These are phyloP conservation scores for Fusarium clavum DNA, from an alignment of 2,329 filamentous ascomycete genomes.

Conservation along the genomic window DNA sequence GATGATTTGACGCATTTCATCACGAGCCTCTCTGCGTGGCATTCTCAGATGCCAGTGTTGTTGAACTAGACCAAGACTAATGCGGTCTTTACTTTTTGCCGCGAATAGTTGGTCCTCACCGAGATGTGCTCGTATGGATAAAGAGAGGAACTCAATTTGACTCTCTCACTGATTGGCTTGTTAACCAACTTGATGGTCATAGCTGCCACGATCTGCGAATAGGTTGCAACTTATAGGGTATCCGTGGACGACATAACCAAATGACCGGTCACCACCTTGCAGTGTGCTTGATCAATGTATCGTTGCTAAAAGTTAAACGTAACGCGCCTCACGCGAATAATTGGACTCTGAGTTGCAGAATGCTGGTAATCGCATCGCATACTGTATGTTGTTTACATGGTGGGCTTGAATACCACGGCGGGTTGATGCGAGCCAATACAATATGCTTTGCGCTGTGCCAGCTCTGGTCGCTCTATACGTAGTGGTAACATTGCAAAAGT, in stretches of 20 bases:
- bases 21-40: slow-evolving; percentile 22
- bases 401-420: slow-evolving; percentile 14
- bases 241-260: background rate
- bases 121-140: slow-evolving; percentile 20
- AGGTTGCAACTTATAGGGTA: slow-evolving; percentile 20
- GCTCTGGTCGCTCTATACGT: slow-evolving; percentile 38
- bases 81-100: slow-evolving; percentile 32
- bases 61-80: slow-evolving; percentile 21
- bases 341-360: slow-evolving; percentile 17
- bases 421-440: slow-evolving; percentile 40
- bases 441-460: slow-evolving; percentile 40
- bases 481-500: slow-evolving; percentile 41
- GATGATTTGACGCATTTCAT: slow-evolving; percentile 35
- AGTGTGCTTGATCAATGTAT: background rate
- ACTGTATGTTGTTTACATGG: slow-evolving; percentile 19
- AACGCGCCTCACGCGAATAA: slow-evolving; percentile 28
- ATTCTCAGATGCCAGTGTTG: slow-evolving; percentile 22
- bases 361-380: background rate
- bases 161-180: slow-evolving; percentile 10
- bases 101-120: slow-evolving; percentile 7
- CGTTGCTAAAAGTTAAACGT: background rate
- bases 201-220: slow-evolving; percentile 18
- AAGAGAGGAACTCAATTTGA: slow-evolving; percentile 5
- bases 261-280: slow-evolving; percentile 2
- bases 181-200: slow-evolving; percentile 1